A percentile compares a stretch with the other conserved stretches of the same genome.
Evolutionary conservation across 345 rosid genomes (phyloP).

Genomic region (Lagerstroemia speciosa): DNA sequence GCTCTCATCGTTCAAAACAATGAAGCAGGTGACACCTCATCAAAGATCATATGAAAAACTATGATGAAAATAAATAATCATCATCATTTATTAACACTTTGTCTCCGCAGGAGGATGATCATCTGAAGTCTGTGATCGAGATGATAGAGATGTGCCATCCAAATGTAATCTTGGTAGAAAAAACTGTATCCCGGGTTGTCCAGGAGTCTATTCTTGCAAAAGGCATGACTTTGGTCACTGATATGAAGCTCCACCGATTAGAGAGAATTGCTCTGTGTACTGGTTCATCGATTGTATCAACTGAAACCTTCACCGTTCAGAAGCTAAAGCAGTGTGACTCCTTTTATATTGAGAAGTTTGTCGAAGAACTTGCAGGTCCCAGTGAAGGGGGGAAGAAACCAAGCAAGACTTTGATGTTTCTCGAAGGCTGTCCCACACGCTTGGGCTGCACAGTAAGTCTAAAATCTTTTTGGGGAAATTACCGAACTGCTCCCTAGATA

Average conservation of each 20-base stretch:
- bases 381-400: slow-evolving; percentile 71
- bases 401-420: slow-evolving; percentile 80
- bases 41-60: background rate
- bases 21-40: slow-evolving; percentile 44
- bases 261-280: slow-evolving; percentile 80
- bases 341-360: slow-evolving; percentile 67
- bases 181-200: slow-evolving; percentile 71
- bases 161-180: slow-evolving; percentile 80
- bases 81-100: background rate
- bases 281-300: slow-evolving; percentile 55
- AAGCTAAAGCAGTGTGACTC: slow-evolving; percentile 76
- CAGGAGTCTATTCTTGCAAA: slow-evolving; percentile 62
- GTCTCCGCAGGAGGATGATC: slow-evolving; percentile 47
- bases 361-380: slow-evolving; percentile 60
- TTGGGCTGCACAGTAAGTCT: slow-evolving; percentile 86
- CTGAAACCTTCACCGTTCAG: slow-evolving; percentile 41
- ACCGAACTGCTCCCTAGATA: too few species aligned
- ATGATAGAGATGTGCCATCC: slow-evolving; percentile 58
- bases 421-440: slow-evolving; percentile 76
- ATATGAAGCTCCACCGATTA: slow-evolving; percentile 86
- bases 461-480: background rate
- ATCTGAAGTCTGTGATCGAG: slow-evolving; percentile 48
- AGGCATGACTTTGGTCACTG: slow-evolving; percentile 74
- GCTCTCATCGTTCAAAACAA: slow-evolving; percentile 64
- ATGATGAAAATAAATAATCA: background rate